These are phyloP conservation scores for Perkinsus olseni DNA, from an alignment of 169 alveolate genomes.

Conservation along the genomic window DNA sequence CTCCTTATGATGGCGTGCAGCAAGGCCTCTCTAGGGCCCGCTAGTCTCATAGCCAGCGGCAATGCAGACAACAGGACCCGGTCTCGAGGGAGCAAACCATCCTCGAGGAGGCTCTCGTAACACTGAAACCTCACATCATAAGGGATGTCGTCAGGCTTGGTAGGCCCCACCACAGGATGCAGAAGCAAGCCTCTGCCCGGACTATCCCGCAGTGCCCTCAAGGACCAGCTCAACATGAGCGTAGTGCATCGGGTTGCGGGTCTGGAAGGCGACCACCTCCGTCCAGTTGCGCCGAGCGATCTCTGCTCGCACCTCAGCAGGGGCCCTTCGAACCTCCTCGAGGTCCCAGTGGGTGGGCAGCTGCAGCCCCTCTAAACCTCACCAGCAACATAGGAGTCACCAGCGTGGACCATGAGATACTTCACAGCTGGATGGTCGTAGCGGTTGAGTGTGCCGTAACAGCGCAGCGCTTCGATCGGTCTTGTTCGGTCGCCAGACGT, in stretches of 20 bases:
- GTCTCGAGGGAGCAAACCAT: neutral
- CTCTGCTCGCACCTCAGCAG: constrained; percentile 11
- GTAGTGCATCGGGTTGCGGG: constrained; percentile 45
- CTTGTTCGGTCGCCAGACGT: constrained; percentile 19
- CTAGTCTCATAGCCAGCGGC: constrained; percentile 52
- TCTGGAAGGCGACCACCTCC: constrained; percentile 43
- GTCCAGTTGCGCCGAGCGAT: constrained; percentile 17
- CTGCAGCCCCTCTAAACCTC: neutral
- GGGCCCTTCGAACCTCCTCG: constrained; percentile 17
- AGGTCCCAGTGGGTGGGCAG: constrained; percentile 26
- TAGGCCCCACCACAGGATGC: constrained; percentile 43
- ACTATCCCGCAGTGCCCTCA: neutral
- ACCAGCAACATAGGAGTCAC: constrained; percentile 36
- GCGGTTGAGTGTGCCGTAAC: constrained; percentile 24
- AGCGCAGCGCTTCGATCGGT: neutral
- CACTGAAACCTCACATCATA: constrained; percentile 29
- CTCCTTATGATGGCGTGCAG: constrained; percentile 39
- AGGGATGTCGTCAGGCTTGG: constrained; percentile 45
- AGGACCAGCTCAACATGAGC: constrained; percentile 38
- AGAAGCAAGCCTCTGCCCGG: constrained; percentile 21
- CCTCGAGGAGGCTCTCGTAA: constrained; percentile 19
- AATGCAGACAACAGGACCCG: constrained; percentile 19
- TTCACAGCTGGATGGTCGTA: constrained; percentile 28
- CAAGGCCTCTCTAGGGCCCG: constrained; percentile 51
- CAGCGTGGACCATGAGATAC: constrained; percentile 15